A percentile compares a stretch with the other conserved stretches of the same genome.
These are phyloP conservation scores for Trametes punicea DNA, from an alignment of 768 basidiomycete species.

Conservation along the genomic window DNA sequence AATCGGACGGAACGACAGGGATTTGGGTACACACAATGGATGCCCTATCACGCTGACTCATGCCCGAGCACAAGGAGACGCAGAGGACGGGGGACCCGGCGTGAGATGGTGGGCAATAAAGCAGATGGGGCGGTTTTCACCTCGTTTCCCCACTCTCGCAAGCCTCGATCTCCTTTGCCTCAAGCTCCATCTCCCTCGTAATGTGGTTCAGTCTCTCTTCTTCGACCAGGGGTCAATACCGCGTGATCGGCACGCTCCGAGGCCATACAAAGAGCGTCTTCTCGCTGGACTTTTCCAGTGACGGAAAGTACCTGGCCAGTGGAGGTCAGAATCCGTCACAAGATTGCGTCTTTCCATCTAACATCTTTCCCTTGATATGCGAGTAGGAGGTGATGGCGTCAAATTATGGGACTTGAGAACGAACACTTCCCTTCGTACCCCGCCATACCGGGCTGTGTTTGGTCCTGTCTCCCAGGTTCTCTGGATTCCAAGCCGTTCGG, in stretches of 20 bases:
- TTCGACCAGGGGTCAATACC: not conserved
- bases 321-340: not conserved
- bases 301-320: not conserved
- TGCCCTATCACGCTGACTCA: too few relatives aligned
- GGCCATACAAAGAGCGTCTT: not conserved
- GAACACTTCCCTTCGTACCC: not conserved
- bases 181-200: not conserved
- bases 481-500: too few relatives aligned
- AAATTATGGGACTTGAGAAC: not conserved
- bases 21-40: too few relatives aligned
- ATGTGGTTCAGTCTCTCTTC: not conserved
- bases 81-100: too few relatives aligned
- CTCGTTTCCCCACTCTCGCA: too few relatives aligned
- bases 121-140: too few relatives aligned
- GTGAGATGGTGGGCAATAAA: too few relatives aligned
- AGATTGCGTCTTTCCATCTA: too few relatives aligned
- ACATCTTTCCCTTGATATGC: not conserved
- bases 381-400: not conserved
- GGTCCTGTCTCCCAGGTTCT: too few relatives aligned
- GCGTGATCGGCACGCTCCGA: not conserved
- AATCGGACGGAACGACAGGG: too few relatives aligned
- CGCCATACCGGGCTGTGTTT: not conserved
- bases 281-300: not conserved
- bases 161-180: not conserved
- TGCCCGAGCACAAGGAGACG: too few relatives aligned